A percentile compares a stretch with the other conserved stretches of the same genome.
These are phyloP conservation scores for Alternaria incomplexa DNA, from an alignment of 2,329 filamentous ascomycete species.

Conservation along the genomic window DNA sequence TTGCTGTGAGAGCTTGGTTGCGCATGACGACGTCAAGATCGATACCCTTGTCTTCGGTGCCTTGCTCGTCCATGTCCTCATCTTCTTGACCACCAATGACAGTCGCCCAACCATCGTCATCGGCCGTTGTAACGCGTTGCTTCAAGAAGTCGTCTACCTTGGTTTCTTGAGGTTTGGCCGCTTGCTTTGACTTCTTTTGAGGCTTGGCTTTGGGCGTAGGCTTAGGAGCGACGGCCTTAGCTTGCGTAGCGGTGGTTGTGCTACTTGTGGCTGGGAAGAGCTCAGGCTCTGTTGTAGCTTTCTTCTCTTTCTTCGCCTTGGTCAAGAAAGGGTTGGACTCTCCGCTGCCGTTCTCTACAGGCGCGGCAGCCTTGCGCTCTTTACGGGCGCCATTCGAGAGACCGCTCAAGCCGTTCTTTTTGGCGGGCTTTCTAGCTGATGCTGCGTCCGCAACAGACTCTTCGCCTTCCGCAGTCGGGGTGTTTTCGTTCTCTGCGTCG, in stretches of 20 bases:
- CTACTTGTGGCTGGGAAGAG: constrained; percentile 12
- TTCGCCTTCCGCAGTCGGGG: constrained; percentile 30
- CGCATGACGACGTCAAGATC: constrained; percentile 52
- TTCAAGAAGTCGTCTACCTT: constrained; percentile 39
- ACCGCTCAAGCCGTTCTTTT: constrained; percentile 17
- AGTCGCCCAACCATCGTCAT: constrained; percentile 54
- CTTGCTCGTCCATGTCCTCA: constrained; percentile 29
- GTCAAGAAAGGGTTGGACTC: constrained; percentile 43
- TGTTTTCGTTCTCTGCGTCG: constrained; percentile 48
- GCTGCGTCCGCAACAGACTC: constrained; percentile 19
- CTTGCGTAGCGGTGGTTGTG: constrained; percentile 7
- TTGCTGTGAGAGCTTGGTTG: constrained; percentile 73
- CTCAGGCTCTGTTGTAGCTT: constrained; percentile 19
- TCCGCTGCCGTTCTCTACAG: constrained; percentile 11
- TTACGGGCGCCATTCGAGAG: constrained; percentile 21
- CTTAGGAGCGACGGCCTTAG: constrained; percentile 19
- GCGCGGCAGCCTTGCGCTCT: constrained; percentile 4
- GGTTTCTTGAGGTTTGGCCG: constrained; percentile 8
- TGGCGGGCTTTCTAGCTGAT: constrained; percentile 10
- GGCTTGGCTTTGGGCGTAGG: constrained; percentile 21
- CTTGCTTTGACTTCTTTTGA: constrained; percentile 25
- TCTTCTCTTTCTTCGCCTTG: constrained; percentile 39
- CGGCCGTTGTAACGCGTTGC: constrained; percentile 39
- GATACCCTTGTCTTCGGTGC: constrained; percentile 49
- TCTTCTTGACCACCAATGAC: constrained; percentile 48